phyloP scores from a whole-genome alignment of 2,329 filamentous ascomycete genomes.

The Microcyclospora tardicrescens region DNA sequence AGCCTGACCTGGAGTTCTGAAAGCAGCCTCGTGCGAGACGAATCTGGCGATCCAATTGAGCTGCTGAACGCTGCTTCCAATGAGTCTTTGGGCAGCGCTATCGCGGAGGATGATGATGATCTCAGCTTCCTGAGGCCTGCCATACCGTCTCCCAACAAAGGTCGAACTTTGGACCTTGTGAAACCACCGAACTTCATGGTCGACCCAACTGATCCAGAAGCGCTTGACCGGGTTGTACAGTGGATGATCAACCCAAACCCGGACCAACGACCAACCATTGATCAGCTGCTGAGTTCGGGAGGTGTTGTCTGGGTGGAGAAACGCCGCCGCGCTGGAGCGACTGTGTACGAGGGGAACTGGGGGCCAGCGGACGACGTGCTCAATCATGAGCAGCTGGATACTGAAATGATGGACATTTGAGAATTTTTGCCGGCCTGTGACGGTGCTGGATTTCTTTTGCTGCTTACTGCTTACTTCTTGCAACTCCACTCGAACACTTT shows the following conservation, averaged over 20 bases:
- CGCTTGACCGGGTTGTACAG: slow-evolving; percentile 70
- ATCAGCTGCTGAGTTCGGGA: slow-evolving; percentile 58
- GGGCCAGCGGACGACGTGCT: slow-evolving; percentile 60
- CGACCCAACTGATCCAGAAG: slow-evolving; percentile 56
- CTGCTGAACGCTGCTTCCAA: slow-evolving; percentile 20
- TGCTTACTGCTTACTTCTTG: not conserved
- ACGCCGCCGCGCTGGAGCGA: slow-evolving; percentile 75
- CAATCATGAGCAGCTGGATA: slow-evolving; percentile 33
- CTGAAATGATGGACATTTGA: slow-evolving; percentile 49
- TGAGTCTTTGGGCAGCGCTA: slow-evolving; percentile 14
- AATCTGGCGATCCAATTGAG: slow-evolving; percentile 49
- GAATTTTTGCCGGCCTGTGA: not conserved
- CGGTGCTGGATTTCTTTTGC: not conserved
- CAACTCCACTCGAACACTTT: too few relatives aligned
- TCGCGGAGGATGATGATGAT: slow-evolving; percentile 24
- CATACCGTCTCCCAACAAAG: slow-evolving; percentile 11
- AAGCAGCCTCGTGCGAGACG: slow-evolving; percentile 59
- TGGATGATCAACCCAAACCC: slow-evolving; percentile 80
- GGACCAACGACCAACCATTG: slow-evolving; percentile 55
- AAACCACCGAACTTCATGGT: slow-evolving; percentile 80
- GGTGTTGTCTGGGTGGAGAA: slow-evolving; percentile 69
- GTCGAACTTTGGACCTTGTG: slow-evolving; percentile 41
- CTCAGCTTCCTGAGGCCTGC: slow-evolving; percentile 25
- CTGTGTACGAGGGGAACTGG: slow-evolving; percentile 92
- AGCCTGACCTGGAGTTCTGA: slow-evolving; percentile 71